Percentiles rank a stretch among this genome's conserved stretches.
Evolutionary conservation across 306 rosid species (phyloP).

Genomic region (Gynostemma pentaphyllum): DNA sequence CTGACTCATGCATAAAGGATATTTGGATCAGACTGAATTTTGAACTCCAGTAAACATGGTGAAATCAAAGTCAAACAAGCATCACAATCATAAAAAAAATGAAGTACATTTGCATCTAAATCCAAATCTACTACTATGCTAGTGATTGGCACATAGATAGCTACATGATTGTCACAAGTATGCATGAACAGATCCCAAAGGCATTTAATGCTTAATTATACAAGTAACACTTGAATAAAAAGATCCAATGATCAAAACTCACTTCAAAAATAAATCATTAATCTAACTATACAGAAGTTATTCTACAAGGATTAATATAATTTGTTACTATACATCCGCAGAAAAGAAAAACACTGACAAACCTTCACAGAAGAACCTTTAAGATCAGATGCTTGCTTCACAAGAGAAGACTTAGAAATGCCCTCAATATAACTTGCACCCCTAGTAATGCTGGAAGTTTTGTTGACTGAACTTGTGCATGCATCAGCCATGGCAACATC

Average conservation of each 20-base stretch:
- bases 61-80: not conserved
- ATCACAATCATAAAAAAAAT: not conserved
- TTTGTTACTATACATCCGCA: not conserved
- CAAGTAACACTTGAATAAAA: not conserved
- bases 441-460: constrained; percentile 46
- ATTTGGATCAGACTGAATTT: not conserved
- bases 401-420: constrained; percentile 76
- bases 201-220: not conserved
- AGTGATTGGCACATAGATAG: not conserved
- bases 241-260: not conserved
- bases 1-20: not conserved
- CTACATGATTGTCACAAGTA: not conserved
- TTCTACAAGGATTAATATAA: not conserved
- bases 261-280: not conserved
- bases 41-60: not conserved
- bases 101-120: not conserved
- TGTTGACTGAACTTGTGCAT: constrained; percentile 35
- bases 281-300: not conserved
- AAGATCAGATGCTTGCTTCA: constrained; percentile 77
- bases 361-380: constrained; percentile 92
- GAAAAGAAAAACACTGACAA: constrained; percentile 15
- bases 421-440: constrained; percentile 88
- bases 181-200: not conserved
- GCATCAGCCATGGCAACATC: constrained; percentile 98
- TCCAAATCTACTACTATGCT: not conserved